These are phyloP conservation scores for Oropetium thomaeum DNA, from an alignment of 176 grass and related monocot species.

Conservation along the genomic window DNA sequence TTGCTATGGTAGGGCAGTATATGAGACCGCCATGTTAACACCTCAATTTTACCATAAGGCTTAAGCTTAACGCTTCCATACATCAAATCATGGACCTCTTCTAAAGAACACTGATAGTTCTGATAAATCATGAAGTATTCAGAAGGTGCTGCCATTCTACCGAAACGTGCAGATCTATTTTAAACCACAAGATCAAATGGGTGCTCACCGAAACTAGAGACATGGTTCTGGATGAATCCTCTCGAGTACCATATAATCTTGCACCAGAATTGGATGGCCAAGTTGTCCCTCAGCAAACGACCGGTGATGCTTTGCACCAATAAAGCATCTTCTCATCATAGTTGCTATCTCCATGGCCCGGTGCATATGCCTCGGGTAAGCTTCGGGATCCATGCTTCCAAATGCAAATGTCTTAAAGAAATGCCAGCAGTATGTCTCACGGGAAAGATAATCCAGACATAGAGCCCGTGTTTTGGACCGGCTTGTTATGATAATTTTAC, in stretches of 20 bases:
- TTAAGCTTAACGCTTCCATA: neutral
- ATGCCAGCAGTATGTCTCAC: neutral
- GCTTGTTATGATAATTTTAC: neutral
- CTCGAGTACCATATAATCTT: neutral
- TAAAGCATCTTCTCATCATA: neutral
- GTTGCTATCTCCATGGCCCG: neutral
- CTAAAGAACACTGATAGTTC: neutral
- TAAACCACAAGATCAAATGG: neutral
- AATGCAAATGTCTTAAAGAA: neutral
- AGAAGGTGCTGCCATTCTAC: neutral
- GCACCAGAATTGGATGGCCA: neutral
- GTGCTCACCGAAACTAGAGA: neutral
- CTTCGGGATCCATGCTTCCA: neutral
- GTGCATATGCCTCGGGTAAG: neutral
- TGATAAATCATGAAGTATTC: neutral
- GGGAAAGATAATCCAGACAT: neutral
- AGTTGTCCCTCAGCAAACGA: neutral
- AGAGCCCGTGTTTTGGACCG: neutral
- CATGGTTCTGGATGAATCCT: neutral
- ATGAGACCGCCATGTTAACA: neutral
- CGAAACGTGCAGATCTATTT: neutral
- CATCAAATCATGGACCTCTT: neutral
- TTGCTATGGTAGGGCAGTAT: neutral
- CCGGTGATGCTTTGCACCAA: neutral
- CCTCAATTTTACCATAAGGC: neutral